Percentiles rank a stretch among this genome's conserved stretches.
These are phyloP conservation scores for Sporothrix curviconia DNA, from an alignment of 2,329 filamentous ascomycete genomes.

Conservation along the genomic window DNA sequence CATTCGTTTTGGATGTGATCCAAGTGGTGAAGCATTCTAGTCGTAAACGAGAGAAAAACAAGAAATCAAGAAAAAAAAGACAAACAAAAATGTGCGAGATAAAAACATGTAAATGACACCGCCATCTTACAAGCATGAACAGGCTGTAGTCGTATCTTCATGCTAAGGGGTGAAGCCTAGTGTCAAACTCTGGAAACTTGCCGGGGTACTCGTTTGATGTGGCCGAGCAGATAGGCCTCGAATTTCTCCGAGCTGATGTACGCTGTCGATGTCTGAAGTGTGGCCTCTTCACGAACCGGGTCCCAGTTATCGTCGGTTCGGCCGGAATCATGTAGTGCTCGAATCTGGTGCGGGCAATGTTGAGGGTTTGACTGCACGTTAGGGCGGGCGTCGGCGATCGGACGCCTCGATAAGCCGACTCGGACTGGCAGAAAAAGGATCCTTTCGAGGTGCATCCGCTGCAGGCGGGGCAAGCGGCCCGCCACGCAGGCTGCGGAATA, in stretches of 20 bases:
- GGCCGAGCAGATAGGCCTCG: slow-evolving; percentile 34
- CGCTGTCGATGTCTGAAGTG: slow-evolving; percentile 20
- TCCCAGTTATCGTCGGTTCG: slow-evolving; percentile 36
- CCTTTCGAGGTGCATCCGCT: slow-evolving; percentile 41
- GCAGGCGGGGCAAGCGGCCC: slow-evolving; percentile 30
- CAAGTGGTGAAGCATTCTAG: neutral
- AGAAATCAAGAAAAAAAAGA: neutral
- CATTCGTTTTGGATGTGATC: neutral
- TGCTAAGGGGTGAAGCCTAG: too few relatives aligned
- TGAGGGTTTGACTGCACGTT: too few relatives aligned
- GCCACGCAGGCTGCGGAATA: slow-evolving; percentile 38
- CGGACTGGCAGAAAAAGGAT: slow-evolving; percentile 35
- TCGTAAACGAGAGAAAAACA: neutral
- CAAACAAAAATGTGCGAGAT: neutral
- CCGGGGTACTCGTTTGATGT: slow-evolving; percentile 32
- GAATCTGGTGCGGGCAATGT: slow-evolving; percentile 17
- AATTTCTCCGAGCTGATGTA: slow-evolving; percentile 34
- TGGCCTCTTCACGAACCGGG: slow-evolving; percentile 16
- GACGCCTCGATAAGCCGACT: neutral
- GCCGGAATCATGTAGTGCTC: slow-evolving; percentile 38
- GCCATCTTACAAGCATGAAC: neutral
- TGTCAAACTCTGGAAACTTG: slow-evolving; percentile 5
- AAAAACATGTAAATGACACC: neutral
- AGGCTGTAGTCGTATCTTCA: neutral
- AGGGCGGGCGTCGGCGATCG: neutral